A percentile compares a stretch with the other conserved stretches of the same genome.
Evolutionary conservation across 306 rosid genomes (phyloP).

Genomic region (Parietaria judaica): DNA sequence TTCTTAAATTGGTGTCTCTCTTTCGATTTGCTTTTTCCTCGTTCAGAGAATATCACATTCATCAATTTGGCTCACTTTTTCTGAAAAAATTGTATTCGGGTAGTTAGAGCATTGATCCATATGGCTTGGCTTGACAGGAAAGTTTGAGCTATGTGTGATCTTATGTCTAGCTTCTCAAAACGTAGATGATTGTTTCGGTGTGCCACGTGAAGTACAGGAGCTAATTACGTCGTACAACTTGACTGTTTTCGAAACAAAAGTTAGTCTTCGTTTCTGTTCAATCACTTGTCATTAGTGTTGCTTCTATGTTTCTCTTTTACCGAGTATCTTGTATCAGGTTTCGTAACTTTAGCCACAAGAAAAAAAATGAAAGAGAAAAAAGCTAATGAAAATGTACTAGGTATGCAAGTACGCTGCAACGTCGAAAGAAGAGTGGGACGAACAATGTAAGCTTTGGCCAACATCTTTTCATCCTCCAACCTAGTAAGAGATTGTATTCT

Average conservation of each 20-base stretch:
- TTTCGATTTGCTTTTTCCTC: background rate
- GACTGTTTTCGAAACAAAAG: constrained; percentile 84
- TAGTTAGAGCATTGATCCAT: background rate
- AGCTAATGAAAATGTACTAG: constrained; percentile 23
- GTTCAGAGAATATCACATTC: too few species aligned
- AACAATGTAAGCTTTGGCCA: constrained; percentile 94
- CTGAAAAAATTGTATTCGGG: too few species aligned
- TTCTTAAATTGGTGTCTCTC: background rate
- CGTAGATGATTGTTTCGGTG: constrained; percentile 34
- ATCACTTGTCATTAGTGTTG: too few species aligned
- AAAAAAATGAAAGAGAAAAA: too few species aligned
- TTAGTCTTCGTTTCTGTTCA: constrained; percentile 38
- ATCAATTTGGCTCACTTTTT: background rate
- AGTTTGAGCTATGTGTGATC: constrained; percentile 46
- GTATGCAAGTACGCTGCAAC: constrained; percentile 70
- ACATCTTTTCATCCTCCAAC: constrained; percentile 94
- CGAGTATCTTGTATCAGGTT: background rate
- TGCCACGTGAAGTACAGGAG: constrained; percentile 47
- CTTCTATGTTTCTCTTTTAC: background rate
- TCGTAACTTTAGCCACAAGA: background rate
- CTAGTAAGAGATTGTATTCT: constrained; percentile 38
- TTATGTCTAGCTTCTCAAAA: constrained; percentile 55
- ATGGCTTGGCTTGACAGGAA: constrained; percentile 39
- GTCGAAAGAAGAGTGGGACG: constrained; percentile 96
- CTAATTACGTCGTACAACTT: constrained; percentile 55